phyloP scores from a whole-genome alignment of 139 green algal species.

The Asterochloris sp. region DNA sequence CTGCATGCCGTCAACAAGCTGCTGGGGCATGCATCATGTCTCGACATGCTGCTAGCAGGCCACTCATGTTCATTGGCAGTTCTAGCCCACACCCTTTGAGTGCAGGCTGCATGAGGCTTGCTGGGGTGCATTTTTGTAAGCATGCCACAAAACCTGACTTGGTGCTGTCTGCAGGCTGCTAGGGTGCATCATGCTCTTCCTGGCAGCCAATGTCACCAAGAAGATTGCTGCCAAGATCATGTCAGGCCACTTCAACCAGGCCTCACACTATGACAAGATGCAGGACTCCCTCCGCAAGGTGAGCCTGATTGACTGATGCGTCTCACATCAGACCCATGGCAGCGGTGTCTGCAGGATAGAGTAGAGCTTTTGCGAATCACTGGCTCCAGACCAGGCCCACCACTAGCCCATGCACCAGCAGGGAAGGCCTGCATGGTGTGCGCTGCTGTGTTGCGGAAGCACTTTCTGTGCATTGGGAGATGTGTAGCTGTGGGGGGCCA shows the following conservation, averaged over 20 bases:
- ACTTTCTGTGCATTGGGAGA: too few species aligned
- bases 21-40: too few species aligned
- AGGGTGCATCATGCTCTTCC: slow-evolving; percentile 63
- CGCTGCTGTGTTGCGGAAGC: too few species aligned
- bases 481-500: too few species aligned
- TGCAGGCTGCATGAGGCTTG: background rate
- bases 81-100: too few species aligned
- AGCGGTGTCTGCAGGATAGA: background rate
- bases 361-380: too few species aligned
- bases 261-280: slow-evolving; percentile 68
- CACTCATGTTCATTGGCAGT: too few species aligned
- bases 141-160: background rate
- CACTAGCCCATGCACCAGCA: too few species aligned
- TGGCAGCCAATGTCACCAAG: slow-evolving; percentile 66
- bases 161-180: slow-evolving; percentile 27
- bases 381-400: too few species aligned
- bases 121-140: background rate
- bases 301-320: background rate
- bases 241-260: slow-evolving; percentile 65
- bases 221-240: slow-evolving; percentile 68
- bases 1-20: too few species aligned
- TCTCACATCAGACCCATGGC: background rate
- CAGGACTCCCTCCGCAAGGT: slow-evolving; percentile 52
- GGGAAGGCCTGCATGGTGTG: background rate
- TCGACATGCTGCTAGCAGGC: too few species aligned